A percentile compares a stretch with the other conserved stretches of the same genome.
phyloP scores from a whole-genome alignment of 495 filamentous ascomycete species.

The Xylaria cubensis region DNA sequence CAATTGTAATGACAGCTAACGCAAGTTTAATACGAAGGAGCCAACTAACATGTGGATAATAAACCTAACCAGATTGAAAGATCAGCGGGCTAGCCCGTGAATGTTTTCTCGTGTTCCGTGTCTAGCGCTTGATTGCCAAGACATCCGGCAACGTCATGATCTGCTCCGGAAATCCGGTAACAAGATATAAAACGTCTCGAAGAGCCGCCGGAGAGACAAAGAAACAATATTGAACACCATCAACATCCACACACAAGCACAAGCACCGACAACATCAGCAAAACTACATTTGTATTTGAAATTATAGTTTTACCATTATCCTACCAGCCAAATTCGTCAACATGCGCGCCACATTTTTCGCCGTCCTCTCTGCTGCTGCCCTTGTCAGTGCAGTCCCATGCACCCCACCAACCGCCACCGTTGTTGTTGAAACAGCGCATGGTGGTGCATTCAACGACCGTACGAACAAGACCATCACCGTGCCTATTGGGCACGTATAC shows the following conservation, averaged over 20 bases:
- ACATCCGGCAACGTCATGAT: too few species aligned
- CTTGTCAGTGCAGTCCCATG: background rate
- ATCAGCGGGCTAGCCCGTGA: too few species aligned
- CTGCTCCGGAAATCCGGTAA: too few species aligned
- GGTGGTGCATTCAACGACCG: conserved; percentile 7
- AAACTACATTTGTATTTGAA: background rate
- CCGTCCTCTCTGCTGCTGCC: background rate
- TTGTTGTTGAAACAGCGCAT: conserved; percentile 7
- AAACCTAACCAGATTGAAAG: too few species aligned
- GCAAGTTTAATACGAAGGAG: too few species aligned
- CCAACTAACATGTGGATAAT: too few species aligned
- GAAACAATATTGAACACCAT: background rate
- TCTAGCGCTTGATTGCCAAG: too few species aligned
- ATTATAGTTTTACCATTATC: background rate
- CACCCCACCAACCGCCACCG: background rate
- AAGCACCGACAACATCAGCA: background rate
- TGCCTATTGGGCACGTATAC: conserved; percentile 3
- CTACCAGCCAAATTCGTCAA: conserved; percentile 2
- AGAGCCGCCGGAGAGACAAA: background rate
- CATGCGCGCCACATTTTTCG: conserved; percentile 13
- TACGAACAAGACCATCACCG: conserved; percentile 7
- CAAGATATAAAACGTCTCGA: too few species aligned
- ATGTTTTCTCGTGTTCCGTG: too few species aligned
- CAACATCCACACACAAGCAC: background rate
- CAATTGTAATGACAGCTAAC: too few species aligned